Percentiles rank a stretch among this genome's conserved stretches.
Evolutionary conservation across 2,329 filamentous ascomycete genomes (phyloP).

Genomic region (Nemania serpens): DNA sequence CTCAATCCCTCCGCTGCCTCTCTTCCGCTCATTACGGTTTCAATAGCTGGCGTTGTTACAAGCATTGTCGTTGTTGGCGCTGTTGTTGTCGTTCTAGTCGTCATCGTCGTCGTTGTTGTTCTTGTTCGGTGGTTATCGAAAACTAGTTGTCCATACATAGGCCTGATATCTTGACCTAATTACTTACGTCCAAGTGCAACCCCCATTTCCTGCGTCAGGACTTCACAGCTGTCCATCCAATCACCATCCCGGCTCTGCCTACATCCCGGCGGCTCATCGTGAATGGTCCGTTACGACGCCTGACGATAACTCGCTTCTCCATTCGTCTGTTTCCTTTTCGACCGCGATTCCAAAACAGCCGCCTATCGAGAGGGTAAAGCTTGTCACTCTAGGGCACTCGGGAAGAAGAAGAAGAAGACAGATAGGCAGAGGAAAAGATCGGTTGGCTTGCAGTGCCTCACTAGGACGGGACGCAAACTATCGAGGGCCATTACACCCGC

Average conservation of each 20-base stretch:
- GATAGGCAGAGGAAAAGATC: constrained; percentile 2
- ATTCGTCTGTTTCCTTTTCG: constrained; percentile 32
- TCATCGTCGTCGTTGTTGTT: constrained; percentile 2
- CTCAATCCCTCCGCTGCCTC: constrained; percentile 21
- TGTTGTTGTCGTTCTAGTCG: constrained; percentile 13
- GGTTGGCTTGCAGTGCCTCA: constrained; percentile 32
- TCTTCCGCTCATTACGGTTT: constrained; percentile 38
- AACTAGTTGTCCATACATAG: constrained; percentile 23
- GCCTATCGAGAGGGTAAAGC: constrained; percentile 33
- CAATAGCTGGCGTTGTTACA: constrained; percentile 24
- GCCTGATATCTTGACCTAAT: constrained; percentile 26
- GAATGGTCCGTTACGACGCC: neutral
- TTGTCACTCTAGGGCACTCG: constrained; percentile 24
- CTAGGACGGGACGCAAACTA: constrained; percentile 32
- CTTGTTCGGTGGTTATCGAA: constrained; percentile 16
- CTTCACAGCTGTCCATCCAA: constrained; percentile 36
- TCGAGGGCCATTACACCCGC: constrained; percentile 36
- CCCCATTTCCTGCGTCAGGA: constrained; percentile 31
- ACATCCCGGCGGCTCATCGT: constrained; percentile 32
- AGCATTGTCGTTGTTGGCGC: constrained; percentile 19
- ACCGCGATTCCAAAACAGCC: constrained; percentile 30
- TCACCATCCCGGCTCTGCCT: constrained; percentile 25
- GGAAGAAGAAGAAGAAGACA: constrained; percentile 5
- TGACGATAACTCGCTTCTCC: constrained; percentile 36
- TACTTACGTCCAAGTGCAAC: constrained; percentile 27